Base-by-base conservation (phyloP, 306 rosid genomes). In the Sicyos edulis region DNA sequence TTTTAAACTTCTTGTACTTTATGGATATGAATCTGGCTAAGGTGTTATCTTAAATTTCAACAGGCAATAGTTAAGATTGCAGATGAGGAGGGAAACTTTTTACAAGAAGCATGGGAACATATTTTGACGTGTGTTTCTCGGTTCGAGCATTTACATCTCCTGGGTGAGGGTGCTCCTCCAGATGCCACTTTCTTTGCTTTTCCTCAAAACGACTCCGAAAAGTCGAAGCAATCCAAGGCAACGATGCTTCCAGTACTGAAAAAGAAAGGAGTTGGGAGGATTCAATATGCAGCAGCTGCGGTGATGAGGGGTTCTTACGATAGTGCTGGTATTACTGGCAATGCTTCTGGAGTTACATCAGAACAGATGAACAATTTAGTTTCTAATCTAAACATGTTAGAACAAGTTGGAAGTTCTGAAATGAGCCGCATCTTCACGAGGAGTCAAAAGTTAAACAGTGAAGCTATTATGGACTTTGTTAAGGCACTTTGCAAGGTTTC, bases 41-140 rank as follows among this genome's bases (percentile, higher is more conserved):
- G 58, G 29, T 79, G 32, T 40, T 63, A 77, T 74, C 75, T 75
- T 74, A 68, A 54, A 73, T 83, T 68, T 83, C 71, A 59, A 79
- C 75, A 95, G 99, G 89, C 92, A 75, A 82, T 95, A 73, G 89
- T 95, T 79, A 82, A 90, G 61, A 91, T 95, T 73, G 99, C 99
- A 68, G 97, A 95, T 71, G 97, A 91, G 82, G 99, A 95, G 82
- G 99, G 99, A 58, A 91, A 95, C 83, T 95, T 86, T 85, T 88
- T 95, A 75, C 95, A 95, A 86, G 99, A 95, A 81, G 99, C 99
- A 60, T 95, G 99, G 99, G 99, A 95, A 82, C 99, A 91, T 82
- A 91, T 95, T 77, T 88, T 95, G 87, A 95, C 99, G 10, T 91
- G 99, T 80, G 96, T 95, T 82, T 95, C 99, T 75, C 91, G 99